Base-by-base conservation (phyloP, 1,284 basidiomycete species). In the Ceratorhiza oryzae-sativae region DNA sequence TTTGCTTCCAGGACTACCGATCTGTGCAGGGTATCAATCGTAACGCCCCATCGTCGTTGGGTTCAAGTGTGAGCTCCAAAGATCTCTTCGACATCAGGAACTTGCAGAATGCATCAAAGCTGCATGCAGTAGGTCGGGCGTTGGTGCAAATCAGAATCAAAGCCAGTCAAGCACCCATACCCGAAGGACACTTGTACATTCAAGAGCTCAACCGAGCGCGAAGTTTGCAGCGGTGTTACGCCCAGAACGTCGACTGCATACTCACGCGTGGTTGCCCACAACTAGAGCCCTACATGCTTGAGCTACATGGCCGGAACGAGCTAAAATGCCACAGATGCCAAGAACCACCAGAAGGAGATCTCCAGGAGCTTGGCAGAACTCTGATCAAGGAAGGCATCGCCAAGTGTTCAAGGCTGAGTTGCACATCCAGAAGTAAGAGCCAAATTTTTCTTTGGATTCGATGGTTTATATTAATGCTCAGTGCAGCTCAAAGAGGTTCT, bases 221-320 rank as follows among this genome's bases (percentile, higher is more conserved):
- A 13, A 45, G 62, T 6, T 45, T 65, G 25, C 45, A 39, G 30
- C 48, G 62, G 12, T 65, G 62, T 32, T 65, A 65, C 46, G 39
- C 46, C 25, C 62, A 51, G 32, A 65, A 65, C 46, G 20, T 65
- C 1, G 62, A 65, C 46, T 32, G 62, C 12, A 46, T 65, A 48
- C 48, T 32, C 8, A 51, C 48, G 4, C 62, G 62, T 5, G 62
- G 48, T 8, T 20, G 15, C 27, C 36, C 59, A 4, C 30, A 51
- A 15, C 10, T 65, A 10, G 9, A 4, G 15, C n/a, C 20, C 4
- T 15, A 23, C 20, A 32, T 65, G 1, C 46, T 65, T 39, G 62
- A 65, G 62, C 62, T 65, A 1, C 62, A 65, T 39, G 62, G 62
- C 4, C 48, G 46, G 13, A 65, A 48, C 34, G 46, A 59, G 18